Percentiles rank a stretch among this genome's conserved stretches.
Conservation (phyloP, 805 yeast genomes). For the Pichia californica region DNA sequence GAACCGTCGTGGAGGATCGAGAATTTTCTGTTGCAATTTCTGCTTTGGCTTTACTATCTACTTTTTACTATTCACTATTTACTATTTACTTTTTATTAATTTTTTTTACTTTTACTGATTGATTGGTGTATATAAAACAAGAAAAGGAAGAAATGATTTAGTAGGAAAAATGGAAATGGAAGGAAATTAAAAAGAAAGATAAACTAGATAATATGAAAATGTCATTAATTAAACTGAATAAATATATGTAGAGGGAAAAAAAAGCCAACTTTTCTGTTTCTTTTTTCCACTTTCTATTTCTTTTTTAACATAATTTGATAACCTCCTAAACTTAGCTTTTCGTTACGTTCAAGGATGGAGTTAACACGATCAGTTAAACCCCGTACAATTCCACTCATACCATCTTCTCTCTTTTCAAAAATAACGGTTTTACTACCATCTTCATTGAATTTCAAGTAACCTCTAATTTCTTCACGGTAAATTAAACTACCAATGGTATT, state of each 20-base stretch:
- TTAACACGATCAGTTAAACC: conserved; percentile 76
- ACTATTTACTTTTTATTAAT: too few relatives aligned
- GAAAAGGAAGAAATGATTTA: too few relatives aligned
- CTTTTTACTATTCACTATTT: too few relatives aligned
- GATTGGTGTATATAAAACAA: too few relatives aligned
- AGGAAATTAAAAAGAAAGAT: too few relatives aligned
- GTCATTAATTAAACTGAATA: too few relatives aligned
- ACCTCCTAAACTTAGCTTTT: conserved; percentile 74
- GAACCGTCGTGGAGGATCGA: too few relatives aligned
- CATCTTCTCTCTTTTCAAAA: conserved; percentile 67
- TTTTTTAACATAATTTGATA: conserved; percentile 34
- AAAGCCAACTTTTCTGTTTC: background rate
- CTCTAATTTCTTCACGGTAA: conserved; percentile 68
- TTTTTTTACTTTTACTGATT: too few relatives aligned
- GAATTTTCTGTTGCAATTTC: too few relatives aligned
- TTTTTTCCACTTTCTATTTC: conserved; percentile 2
- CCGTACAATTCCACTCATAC: conserved; percentile 81
- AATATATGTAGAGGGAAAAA: background rate
- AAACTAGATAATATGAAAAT: too few relatives aligned
- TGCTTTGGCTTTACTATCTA: too few relatives aligned
- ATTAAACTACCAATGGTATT: conserved; percentile 71
- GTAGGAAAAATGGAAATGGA: too few relatives aligned
- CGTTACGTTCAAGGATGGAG: conserved; percentile 76
- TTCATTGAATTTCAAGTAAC: conserved; percentile 63
- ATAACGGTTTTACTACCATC: conserved; percentile 60